Conservation (phyloP, 164 flowering plant genomes). For the Platanus orientalis region DNA sequence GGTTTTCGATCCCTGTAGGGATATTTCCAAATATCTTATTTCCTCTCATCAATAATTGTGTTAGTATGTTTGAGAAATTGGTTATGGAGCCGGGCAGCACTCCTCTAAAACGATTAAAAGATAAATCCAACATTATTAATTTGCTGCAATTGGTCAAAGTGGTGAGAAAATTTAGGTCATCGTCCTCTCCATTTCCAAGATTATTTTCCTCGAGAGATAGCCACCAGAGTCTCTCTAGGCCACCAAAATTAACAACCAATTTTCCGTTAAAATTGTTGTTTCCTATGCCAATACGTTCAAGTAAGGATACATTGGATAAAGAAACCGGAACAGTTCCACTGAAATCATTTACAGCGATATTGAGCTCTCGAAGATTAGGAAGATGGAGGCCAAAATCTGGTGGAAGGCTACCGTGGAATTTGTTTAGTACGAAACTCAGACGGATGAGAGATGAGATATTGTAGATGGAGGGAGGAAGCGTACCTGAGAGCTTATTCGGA, state of each 20-base stretch:
- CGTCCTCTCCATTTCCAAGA: background rate
- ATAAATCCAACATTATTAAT: too few species aligned
- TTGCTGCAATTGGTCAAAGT: background rate
- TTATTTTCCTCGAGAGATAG: too few species aligned
- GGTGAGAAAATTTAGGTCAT: background rate
- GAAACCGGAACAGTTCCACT: background rate
- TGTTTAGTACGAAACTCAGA: background rate
- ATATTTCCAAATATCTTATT: background rate
- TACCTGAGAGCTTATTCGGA: background rate
- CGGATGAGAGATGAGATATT: background rate
- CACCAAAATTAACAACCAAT: background rate
- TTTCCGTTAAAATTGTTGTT: background rate
- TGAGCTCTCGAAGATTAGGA: background rate
- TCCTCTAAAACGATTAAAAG: background rate
- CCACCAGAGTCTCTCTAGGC: background rate
- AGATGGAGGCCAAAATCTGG: background rate
- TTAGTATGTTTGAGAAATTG: background rate
- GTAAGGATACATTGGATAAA: background rate
- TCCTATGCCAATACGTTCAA: too few species aligned
- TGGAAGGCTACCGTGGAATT: constrained; percentile 3
- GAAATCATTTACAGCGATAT: background rate
- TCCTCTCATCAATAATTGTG: too few species aligned
- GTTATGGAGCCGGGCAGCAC: background rate
- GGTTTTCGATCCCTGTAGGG: background rate
- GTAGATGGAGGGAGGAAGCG: background rate